A percentile compares a stretch with the other conserved stretches of the same genome.
These are phyloP conservation scores for Phytophthora foliorum DNA, from an alignment of 352 stramenopile genomes.

Conservation along the genomic window DNA sequence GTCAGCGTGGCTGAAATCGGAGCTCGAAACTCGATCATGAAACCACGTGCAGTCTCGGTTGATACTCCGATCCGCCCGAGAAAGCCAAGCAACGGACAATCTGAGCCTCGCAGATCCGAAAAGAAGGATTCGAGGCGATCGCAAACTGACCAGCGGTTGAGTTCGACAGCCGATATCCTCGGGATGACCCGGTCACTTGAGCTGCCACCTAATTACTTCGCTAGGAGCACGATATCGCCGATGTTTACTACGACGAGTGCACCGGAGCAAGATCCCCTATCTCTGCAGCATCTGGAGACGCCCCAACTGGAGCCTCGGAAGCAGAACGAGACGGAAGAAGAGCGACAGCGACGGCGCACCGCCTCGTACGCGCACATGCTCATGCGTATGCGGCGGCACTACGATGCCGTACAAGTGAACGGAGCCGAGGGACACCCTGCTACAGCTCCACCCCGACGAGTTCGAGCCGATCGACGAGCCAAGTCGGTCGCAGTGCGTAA, in stretches of 20 bases:
- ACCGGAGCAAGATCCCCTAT: constrained; percentile 11
- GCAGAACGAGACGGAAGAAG: constrained; percentile 36
- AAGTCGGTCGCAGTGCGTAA: constrained; percentile 25
- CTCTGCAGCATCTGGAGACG: constrained; percentile 20
- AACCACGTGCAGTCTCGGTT: constrained; percentile 17
- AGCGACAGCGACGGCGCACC: constrained; percentile 33
- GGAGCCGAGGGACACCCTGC: constrained; percentile 18
- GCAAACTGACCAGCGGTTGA: constrained; percentile 20
- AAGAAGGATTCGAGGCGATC: constrained; percentile 22
- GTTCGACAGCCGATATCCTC: constrained; percentile 40
- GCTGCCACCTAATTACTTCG: constrained; percentile 38
- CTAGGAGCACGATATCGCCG: constrained; percentile 32
- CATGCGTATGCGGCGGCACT: constrained; percentile 37
- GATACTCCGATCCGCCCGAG: constrained; percentile 16
- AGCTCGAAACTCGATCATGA: constrained; percentile 2
- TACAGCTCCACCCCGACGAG: constrained; percentile 33
- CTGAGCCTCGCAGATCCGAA: constrained; percentile 21
- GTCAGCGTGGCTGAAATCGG: constrained; percentile 14
- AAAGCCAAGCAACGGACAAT: constrained; percentile 12
- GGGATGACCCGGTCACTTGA: constrained; percentile 32
- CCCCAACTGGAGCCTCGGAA: constrained; percentile 16
- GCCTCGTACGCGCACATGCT: constrained; percentile 39
- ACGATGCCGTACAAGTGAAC: constrained; percentile 37
- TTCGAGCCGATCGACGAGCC: constrained; percentile 24
- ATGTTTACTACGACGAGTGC: constrained; percentile 13